Percentiles rank a stretch among this genome's conserved stretches.
These are phyloP conservation scores for Triticum timopheevii DNA, from an alignment of 176 grass and related monocot genomes.

Conservation along the genomic window DNA sequence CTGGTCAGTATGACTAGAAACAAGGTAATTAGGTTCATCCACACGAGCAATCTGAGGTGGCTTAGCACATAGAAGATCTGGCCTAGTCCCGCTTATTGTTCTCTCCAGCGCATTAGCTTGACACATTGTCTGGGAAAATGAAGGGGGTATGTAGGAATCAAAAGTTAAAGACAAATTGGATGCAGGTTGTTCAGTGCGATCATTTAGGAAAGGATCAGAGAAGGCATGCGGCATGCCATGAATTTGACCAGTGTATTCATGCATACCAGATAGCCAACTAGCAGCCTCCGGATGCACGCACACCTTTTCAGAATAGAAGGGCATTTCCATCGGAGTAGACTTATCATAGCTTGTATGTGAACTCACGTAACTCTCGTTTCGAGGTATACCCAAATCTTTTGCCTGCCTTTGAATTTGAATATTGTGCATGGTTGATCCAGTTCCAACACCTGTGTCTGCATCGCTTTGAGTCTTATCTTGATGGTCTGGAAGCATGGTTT, in stretches of 20 bases:
- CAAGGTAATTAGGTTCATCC: conserved; percentile 26
- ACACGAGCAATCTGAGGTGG: conserved; percentile 29
- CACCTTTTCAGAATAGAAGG: conserved; percentile 56
- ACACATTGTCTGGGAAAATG: conserved; percentile 48
- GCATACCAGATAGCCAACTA: conserved; percentile 20
- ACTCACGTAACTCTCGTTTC: conserved; percentile 46
- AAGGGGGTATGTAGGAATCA: conserved; percentile 33
- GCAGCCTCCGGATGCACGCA: conserved; percentile 21
- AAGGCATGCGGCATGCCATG: conserved; percentile 60
- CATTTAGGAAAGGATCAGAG: conserved; percentile 65
- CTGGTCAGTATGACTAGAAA: conserved; percentile 35
- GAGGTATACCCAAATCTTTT: conserved; percentile 31
- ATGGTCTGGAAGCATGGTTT: conserved; percentile 2
- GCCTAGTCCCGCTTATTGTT: conserved; percentile 20
- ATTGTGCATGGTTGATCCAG: conserved; percentile 13
- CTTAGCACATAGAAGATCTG: conserved; percentile 30
- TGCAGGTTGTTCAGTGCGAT: conserved; percentile 16
- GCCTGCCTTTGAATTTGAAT: conserved; percentile 38
- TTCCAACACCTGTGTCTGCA: conserved; percentile 15
- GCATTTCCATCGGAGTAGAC: conserved; percentile 32
- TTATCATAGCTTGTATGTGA: conserved; percentile 36
- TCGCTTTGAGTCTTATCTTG: conserved; percentile 34
- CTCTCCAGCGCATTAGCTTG: conserved; percentile 43
- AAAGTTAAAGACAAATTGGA: conserved; percentile 46
- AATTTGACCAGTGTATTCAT: conserved; percentile 37